Evolutionary conservation across 805 yeast species (phyloP).

Genomic region (Candida peoriensis): DNA sequence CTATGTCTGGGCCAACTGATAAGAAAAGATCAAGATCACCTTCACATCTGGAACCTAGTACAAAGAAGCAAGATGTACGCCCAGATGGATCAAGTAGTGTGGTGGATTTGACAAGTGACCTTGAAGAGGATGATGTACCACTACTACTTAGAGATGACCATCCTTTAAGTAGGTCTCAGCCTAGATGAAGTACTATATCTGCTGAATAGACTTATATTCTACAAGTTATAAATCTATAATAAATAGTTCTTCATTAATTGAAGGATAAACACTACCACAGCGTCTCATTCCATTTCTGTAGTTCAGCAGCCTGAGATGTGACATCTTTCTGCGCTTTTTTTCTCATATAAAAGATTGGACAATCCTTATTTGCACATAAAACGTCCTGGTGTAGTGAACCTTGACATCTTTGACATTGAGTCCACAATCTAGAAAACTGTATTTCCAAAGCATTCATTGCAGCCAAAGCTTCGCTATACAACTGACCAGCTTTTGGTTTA

Average conservation of each 20-base stretch:
- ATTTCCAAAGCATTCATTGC: conserved; percentile 76
- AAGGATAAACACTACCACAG: conserved; percentile 17
- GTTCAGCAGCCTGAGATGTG: conserved; percentile 32
- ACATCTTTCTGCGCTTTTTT: conserved; percentile 43
- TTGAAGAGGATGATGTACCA: neutral
- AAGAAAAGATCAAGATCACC: no score
- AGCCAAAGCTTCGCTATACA: conserved; percentile 77
- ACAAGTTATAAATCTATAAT: no score
- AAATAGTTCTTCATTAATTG: neutral
- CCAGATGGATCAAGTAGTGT: no score
- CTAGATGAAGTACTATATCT: no score
- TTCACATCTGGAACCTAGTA: no score
- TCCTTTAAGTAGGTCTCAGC: no score
- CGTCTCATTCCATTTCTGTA: conserved; percentile 36
- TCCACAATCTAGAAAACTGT: conserved; percentile 88
- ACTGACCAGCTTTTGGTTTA: conserved; percentile 60
- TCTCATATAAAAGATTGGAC: conserved; percentile 97
- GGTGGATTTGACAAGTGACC: no score
- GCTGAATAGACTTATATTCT: no score
- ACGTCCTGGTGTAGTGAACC: conserved; percentile 96
- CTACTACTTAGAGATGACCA: no score
- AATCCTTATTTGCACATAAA: conserved; percentile 89
- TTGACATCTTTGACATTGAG: conserved; percentile 97
- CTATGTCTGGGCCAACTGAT: no score
- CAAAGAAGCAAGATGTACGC: no score